Conservation (phyloP, 768 basidiomycete genomes). For the Pleurotus salmoneostramineus region DNA sequence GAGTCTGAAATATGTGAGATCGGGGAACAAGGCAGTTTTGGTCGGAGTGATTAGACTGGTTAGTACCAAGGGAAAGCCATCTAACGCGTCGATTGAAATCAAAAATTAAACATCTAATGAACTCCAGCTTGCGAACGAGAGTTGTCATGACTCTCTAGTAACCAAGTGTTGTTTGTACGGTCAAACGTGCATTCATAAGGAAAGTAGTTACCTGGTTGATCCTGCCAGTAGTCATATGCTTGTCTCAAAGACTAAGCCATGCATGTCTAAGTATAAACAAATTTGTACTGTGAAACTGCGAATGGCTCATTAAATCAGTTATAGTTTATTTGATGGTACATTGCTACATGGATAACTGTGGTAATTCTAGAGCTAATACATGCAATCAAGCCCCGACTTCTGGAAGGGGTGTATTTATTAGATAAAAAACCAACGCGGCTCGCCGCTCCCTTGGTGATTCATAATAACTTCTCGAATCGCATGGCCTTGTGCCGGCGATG, state of each 20-base stretch:
- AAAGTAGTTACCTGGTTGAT: slow-evolving; percentile 80
- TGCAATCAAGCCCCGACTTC: slow-evolving; percentile 69
- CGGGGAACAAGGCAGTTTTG: no score
- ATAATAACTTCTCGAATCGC: slow-evolving; percentile 73
- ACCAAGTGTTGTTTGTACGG: background rate
- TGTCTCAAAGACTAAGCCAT: slow-evolving; percentile 84
- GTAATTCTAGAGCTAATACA: slow-evolving; percentile 71
- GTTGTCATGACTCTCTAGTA: background rate
- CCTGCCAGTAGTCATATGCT: slow-evolving; percentile 84
- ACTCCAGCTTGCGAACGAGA: no score
- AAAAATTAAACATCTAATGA: no score
- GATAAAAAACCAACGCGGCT: slow-evolving; percentile 70
- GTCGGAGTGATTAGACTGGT: no score
- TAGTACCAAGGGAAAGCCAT: no score
- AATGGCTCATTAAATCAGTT: slow-evolving; percentile 74
- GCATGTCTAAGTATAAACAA: slow-evolving; percentile 77
- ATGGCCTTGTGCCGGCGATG: slow-evolving; percentile 71
- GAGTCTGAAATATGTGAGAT: no score
- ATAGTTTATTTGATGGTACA: slow-evolving; percentile 66
- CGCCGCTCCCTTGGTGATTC: slow-evolving; percentile 68
- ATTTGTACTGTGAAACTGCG: slow-evolving; percentile 63
- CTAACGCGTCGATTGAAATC: no score
- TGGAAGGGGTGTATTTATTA: slow-evolving; percentile 72
- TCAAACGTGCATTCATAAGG: slow-evolving; percentile 16
- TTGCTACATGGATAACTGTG: slow-evolving; percentile 69